Conservation (phyloP, 495 filamentous ascomycete species). For the Penicillium malachiteum region DNA sequence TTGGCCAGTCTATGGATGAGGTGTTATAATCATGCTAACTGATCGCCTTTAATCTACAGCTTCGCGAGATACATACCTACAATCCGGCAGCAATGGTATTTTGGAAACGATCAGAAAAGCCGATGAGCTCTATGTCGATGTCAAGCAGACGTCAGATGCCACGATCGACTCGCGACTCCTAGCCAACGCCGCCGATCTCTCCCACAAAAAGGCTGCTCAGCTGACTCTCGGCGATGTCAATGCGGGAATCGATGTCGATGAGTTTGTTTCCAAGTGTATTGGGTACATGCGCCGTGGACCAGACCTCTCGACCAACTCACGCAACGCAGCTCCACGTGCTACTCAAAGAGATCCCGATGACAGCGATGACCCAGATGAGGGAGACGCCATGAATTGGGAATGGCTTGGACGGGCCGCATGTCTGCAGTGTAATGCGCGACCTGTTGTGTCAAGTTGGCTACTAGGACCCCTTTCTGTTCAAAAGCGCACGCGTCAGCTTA, state of each 20-base stretch:
- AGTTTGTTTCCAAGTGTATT: slow-evolving; percentile 90
- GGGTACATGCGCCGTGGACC: slow-evolving; percentile 74
- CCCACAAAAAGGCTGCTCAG: slow-evolving; percentile 68
- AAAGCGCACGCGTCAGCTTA: slow-evolving; percentile 68
- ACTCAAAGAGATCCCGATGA: slow-evolving; percentile 45
- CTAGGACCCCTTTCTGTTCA: slow-evolving; percentile 87
- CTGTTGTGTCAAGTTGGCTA: slow-evolving; percentile 78
- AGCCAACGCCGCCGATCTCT: slow-evolving; percentile 73
- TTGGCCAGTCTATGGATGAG: background rate
- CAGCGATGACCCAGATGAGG: slow-evolving; percentile 53
- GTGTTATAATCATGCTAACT: slow-evolving; percentile 4
- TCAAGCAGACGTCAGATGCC: slow-evolving; percentile 92
- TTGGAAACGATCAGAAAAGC: slow-evolving; percentile 59
- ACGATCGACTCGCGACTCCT: slow-evolving; percentile 84
- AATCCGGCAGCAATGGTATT: slow-evolving; percentile 60
- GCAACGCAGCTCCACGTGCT: slow-evolving; percentile 22
- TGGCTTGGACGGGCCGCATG: slow-evolving; percentile 75
- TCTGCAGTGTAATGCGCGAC: slow-evolving; percentile 68
- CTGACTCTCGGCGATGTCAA: slow-evolving; percentile 66
- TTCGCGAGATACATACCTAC: slow-evolving; percentile 64
- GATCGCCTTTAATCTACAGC: slow-evolving; percentile 37
- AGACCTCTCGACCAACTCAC: slow-evolving; percentile 17
- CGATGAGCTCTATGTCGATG: slow-evolving; percentile 61
- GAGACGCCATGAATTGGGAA: slow-evolving; percentile 84
- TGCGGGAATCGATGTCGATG: slow-evolving; percentile 82